phyloP scores from a whole-genome alignment of 176 grass and related monocot species.

The Chrysopogon serrulatus region DNA sequence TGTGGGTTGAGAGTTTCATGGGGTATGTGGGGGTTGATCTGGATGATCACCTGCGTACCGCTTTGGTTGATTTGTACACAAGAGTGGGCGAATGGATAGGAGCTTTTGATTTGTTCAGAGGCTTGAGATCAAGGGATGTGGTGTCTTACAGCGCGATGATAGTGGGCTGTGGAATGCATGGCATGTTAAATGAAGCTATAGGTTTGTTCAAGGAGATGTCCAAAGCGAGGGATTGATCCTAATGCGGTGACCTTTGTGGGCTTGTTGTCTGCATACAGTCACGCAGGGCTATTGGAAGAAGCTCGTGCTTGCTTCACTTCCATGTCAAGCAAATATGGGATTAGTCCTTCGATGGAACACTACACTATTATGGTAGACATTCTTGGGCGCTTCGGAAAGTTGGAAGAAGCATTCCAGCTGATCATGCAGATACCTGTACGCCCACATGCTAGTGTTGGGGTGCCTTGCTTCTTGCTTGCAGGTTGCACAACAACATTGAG shows the following conservation, averaged over 20 bases:
- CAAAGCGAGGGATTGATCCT: constrained; percentile 43
- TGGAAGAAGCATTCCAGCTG: constrained; percentile 63
- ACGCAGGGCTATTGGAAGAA: constrained; percentile 59
- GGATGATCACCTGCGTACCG: constrained; percentile 75
- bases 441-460: constrained; percentile 75
- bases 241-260: constrained; percentile 77
- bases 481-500: constrained; percentile 65
- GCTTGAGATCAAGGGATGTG: constrained; percentile 50
- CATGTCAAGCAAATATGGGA: constrained; percentile 51
- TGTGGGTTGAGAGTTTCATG: constrained; percentile 60
- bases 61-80: constrained; percentile 68
- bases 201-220: constrained; percentile 62
- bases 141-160: constrained; percentile 86
- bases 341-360: constrained; percentile 55
- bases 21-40: constrained; percentile 42
- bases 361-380: constrained; percentile 76
- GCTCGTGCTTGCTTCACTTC: constrained; percentile 58
- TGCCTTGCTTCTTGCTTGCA: constrained; percentile 74
- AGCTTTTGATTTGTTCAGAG: constrained; percentile 59
- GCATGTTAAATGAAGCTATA: constrained; percentile 48
- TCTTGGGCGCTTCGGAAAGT: constrained; percentile 53
- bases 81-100: constrained; percentile 45
- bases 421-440: constrained; percentile 65
- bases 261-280: constrained; percentile 65
- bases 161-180: constrained; percentile 68